Base-by-base conservation (phyloP, 805 yeast genomes). In the Kazachstania kunashirensis region DNA sequence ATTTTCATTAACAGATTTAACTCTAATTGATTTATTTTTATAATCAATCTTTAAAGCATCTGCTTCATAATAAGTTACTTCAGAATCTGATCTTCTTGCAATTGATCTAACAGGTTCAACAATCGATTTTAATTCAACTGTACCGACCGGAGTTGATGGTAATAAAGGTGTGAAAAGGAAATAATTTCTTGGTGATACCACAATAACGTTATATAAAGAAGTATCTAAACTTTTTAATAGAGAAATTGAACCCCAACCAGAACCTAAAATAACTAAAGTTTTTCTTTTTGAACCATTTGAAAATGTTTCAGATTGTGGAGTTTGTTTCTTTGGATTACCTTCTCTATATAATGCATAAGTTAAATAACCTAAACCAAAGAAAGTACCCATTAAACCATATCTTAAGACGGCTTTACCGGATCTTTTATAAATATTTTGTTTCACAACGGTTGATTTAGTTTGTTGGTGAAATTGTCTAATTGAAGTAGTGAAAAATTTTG, bases 191-290 rank as follows among this genome's bases (percentile, higher is more conserved):
- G 97, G 96, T 29, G 95, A 84, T 32, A 88, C 82, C 39, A 88
- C 77, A 34, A 85, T 77, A 34, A 88, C 96, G 57, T 89, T 84
- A 66, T 85, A 88, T 59, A 79, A 68, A 33, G 88, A 68, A 29
- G 96, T 80, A 59, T 88, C 96, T 59, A 88, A 67, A 55, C 77
- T 74, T 66, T 84, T 84, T 63, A 88, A 70, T 43, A 86, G 65
- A 6, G 95, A 78, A 37, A 88, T 79, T 10, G 94, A 75, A 42
- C 95, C 96, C 97, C 97, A 88, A 37, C 96, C 97, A 16, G 95
- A 77, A 43, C 94, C 94, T 55, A 75, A 74, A 62, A 72, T 78
- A 36, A 89, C 92, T 41, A 67, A 36, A 15, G 66, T 65, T 52
- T 65, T 65, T 44, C 63, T 61, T 33, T 61, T 63, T 27, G 61